phyloP scores from a whole-genome alignment of 2,329 filamentous ascomycete species.

The Pleurostoma richardsiae region DNA sequence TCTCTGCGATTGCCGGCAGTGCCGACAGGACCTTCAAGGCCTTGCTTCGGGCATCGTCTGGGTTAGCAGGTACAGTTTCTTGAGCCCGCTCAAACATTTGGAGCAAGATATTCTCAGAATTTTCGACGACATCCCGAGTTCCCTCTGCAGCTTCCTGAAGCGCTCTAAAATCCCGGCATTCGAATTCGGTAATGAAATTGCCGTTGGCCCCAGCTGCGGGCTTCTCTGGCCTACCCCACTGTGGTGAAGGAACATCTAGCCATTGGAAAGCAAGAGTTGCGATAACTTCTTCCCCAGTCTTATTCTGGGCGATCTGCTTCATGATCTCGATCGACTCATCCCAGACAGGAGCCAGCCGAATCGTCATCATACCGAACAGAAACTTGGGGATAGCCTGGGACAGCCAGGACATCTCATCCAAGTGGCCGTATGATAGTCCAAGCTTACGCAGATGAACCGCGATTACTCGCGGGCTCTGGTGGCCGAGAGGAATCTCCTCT shows the following conservation, averaged over 20 bases:
- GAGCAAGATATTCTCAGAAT: constrained; percentile 54
- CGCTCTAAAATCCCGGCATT: constrained; percentile 70
- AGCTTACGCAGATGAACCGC: constrained; percentile 84
- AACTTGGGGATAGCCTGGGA: constrained; percentile 71
- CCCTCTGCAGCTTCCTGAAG: constrained; percentile 48
- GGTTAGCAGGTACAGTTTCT: constrained; percentile 40
- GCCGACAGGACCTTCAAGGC: constrained; percentile 74
- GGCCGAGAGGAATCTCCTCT: constrained; percentile 71
- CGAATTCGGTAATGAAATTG: constrained; percentile 64
- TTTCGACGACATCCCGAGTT: constrained; percentile 46
- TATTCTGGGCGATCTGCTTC: constrained; percentile 66
- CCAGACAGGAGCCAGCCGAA: constrained; percentile 82
- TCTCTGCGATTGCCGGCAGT: constrained; percentile 76
- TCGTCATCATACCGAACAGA: constrained; percentile 83
- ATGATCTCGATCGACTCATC: constrained; percentile 75
- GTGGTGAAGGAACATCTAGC: constrained; percentile 57
- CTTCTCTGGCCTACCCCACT: constrained; percentile 40
- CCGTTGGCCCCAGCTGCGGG: constrained; percentile 24
- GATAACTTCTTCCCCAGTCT: constrained; percentile 67
- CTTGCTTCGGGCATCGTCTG: constrained; percentile 62
- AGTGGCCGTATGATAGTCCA: constrained; percentile 54
- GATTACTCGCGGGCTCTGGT: constrained; percentile 71
- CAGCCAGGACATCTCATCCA: constrained; percentile 59
- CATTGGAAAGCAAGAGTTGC: constrained; percentile 72
- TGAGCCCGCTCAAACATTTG: constrained; percentile 62